phyloP scores from a whole-genome alignment of 768 basidiomycete species.

The Collybia mongolica region DNA sequence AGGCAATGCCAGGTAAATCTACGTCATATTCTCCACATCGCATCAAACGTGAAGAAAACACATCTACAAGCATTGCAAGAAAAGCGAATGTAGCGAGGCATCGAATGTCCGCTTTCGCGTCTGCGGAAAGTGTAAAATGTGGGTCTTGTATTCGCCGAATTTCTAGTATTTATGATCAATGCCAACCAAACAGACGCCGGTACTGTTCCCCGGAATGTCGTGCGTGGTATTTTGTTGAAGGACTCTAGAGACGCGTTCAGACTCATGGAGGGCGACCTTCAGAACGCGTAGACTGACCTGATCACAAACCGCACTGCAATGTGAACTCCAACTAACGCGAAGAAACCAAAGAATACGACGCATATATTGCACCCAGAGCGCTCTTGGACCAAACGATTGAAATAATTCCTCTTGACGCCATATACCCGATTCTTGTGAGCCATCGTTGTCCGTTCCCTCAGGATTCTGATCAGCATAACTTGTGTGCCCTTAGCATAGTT shows the following conservation, averaged over 20 bases:
- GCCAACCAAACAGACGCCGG: not conserved
- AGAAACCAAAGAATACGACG: not conserved
- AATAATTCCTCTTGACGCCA: not conserved
- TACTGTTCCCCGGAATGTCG: constrained; percentile 2
- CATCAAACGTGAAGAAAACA: not conserved
- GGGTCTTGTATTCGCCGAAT: too few relatives aligned
- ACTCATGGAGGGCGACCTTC: not conserved
- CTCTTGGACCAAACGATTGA: too few relatives aligned
- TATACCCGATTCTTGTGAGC: not conserved
- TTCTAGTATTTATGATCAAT: too few relatives aligned
- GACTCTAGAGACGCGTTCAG: not conserved
- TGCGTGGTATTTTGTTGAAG: not conserved
- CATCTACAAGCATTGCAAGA: not conserved
- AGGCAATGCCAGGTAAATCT: too few relatives aligned
- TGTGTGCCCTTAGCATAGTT: not conserved
- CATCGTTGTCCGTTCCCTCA: not conserved
- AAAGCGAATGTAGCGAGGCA: not conserved
- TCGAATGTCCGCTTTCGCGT: not conserved
- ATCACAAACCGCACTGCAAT: not conserved
- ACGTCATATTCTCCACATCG: too few relatives aligned
- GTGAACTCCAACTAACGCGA: not conserved
- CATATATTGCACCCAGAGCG: not conserved
- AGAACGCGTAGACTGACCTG: not conserved
- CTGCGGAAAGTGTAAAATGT: constrained; percentile 1
- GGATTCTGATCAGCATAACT: not conserved